phyloP scores from a whole-genome alignment of 768 basidiomycete species.

The Phaeotremella skinneri region DNA sequence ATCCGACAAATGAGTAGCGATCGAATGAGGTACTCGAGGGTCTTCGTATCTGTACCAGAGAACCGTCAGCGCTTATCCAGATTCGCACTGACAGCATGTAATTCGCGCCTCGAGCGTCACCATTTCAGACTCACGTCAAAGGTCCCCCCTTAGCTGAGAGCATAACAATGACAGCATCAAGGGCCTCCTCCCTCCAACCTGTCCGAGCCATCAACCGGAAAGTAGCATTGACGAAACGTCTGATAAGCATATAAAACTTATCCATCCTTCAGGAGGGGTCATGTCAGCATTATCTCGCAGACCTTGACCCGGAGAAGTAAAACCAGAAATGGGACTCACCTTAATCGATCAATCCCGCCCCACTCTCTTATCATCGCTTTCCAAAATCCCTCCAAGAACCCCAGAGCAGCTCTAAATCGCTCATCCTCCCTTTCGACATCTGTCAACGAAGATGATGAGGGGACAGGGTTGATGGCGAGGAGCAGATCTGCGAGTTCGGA shows the following conservation, averaged over 20 bases:
- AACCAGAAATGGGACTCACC: conserved; percentile 61
- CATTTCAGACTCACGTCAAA: conserved; percentile 62
- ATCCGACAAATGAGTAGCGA: conserved; percentile 83
- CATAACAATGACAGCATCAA: conserved; percentile 67
- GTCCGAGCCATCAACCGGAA: conserved; percentile 73
- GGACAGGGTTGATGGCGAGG: conserved; percentile 62
- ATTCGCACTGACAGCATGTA: conserved; percentile 13
- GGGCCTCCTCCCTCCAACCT: conserved; percentile 63
- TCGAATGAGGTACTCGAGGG: conserved; percentile 68
- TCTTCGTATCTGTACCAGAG: conserved; percentile 62
- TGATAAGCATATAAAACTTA: conserved; percentile 94
- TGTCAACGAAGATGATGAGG: neutral
- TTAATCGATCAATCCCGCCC: conserved; percentile 82
- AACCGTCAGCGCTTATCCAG: neutral
- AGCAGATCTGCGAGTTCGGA: conserved; percentile 78
- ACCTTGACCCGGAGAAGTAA: too few relatives aligned
- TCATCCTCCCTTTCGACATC: conserved; percentile 16
- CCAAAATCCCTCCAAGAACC: conserved; percentile 89
- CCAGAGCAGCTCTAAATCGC: conserved; percentile 59
- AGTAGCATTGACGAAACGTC: conserved; percentile 79
- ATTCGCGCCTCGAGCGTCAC: neutral
- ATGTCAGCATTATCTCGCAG: too few relatives aligned
- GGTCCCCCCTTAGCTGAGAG: conserved; percentile 70
- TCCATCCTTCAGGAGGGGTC: conserved; percentile 65
- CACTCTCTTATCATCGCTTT: conserved; percentile 84